Base-by-base conservation (phyloP, 2,329 filamentous ascomycete species). In the Rosellinia necatrix region DNA sequence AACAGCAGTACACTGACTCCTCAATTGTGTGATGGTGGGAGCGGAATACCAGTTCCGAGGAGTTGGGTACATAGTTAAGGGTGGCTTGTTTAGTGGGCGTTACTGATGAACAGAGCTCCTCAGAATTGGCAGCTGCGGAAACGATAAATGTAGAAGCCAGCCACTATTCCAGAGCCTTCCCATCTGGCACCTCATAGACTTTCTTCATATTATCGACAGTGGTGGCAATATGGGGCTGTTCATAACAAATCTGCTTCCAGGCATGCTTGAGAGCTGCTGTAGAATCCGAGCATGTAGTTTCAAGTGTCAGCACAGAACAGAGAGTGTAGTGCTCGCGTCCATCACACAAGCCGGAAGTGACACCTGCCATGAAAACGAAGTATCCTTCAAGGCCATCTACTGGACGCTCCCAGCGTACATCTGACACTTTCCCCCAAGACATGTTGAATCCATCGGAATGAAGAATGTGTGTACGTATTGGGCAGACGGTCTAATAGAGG, bases 161-260 rank as follows among this genome's bases (percentile, higher is more conserved):
- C 60, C 58, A 64, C 27, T 64, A 37, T 46, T 60, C 54, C 7
- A 68, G 38, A 38, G 51, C 61, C 27, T 59, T 59, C 9, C 51
- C 52, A 24, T 66, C 62, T 8, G 60, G 66, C 6, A 67, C 59
- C 32, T 64, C 58, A 30, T 64, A 63, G 4, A 63, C 55, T 41
- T 58, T 59, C 44, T 59, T 63, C 61, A 61, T 62, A 3, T 59
- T 60, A 0, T 67, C 63, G 6, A 58, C 24, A 3, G 35, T 60
- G 10, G 60, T 58, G 13, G 66, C 64, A 27, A 68, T 47, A 24
- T 60, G 60, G 4, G 64, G 66, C 38, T 67, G 64, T 37, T 67
- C 61, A 32, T 64, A 58, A 21, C 65, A 61, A 21, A 66, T 53
- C 43, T 64, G 63, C 37, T 67, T 62, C 65, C 66, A 66, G 13